These are phyloP conservation scores for Tetrahymena borealis DNA, from an alignment of 73 alveolate genomes.

Conservation along the genomic window DNA sequence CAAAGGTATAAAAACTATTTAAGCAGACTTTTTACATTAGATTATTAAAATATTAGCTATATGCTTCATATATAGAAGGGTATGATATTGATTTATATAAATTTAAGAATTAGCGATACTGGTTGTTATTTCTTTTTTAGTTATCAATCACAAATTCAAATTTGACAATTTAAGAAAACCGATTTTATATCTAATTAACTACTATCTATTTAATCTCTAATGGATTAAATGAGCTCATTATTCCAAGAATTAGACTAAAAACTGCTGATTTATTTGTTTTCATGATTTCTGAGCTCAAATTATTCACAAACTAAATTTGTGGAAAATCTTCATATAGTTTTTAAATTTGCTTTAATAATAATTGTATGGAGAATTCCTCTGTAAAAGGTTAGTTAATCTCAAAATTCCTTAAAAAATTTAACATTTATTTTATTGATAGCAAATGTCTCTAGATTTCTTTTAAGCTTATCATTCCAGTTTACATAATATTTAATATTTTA, in stretches of 20 bases:
- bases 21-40: background rate
- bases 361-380: background rate
- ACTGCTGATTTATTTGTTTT: background rate
- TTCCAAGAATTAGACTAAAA: background rate
- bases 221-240: background rate
- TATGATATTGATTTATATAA: background rate
- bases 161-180: background rate
- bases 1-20: background rate
- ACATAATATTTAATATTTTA: background rate
- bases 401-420: background rate
- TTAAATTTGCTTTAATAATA: background rate
- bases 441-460: background rate
- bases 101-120: background rate
- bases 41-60: background rate
- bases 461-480: background rate
- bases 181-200: background rate
- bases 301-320: background rate
- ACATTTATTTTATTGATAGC: background rate
- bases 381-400: background rate
- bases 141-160: background rate
- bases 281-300: background rate
- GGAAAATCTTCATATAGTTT: background rate
- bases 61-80: background rate
- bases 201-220: background rate
- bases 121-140: background rate